A percentile compares a stretch with the other conserved stretches of the same genome.
These are phyloP conservation scores for Populus pruinosa DNA, from an alignment of 345 rosid genomes.

Conservation along the genomic window DNA sequence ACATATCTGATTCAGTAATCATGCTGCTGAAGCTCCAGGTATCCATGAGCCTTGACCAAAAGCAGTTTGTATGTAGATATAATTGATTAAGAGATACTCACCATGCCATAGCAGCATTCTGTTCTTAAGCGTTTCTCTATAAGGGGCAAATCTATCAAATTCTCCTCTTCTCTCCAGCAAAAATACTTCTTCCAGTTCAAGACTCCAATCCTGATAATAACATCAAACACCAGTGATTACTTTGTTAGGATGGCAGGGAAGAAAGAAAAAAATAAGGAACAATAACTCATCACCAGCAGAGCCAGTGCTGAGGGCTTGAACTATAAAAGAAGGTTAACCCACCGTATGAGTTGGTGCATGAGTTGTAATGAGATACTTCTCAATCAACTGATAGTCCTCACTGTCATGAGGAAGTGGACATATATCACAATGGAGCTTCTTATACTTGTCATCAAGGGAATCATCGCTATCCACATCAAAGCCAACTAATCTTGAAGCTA, in stretches of 20 bases:
- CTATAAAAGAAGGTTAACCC: constrained; percentile 17
- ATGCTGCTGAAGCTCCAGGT: background rate
- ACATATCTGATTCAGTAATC: background rate
- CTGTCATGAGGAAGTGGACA: constrained; percentile 79
- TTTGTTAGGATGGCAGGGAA: background rate
- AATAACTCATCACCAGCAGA: background rate
- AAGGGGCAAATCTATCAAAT: constrained; percentile 72
- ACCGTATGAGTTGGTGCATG: constrained; percentile 96
- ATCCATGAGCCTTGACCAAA: background rate
- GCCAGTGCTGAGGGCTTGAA: background rate
- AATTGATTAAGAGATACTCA: constrained; percentile 20
- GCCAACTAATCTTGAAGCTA: constrained; percentile 95
- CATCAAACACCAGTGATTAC: constrained; percentile 5
- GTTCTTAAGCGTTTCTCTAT: constrained; percentile 62
- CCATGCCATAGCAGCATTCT: constrained; percentile 97
- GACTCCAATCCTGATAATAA: constrained; percentile 70
- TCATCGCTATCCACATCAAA: constrained; percentile 76
- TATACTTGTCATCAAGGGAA: constrained; percentile 79
- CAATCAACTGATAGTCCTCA: constrained; percentile 65
- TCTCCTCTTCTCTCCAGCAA: constrained; percentile 90
- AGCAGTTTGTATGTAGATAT: background rate
- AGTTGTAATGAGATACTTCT: constrained; percentile 74
- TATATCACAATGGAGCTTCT: constrained; percentile 63
- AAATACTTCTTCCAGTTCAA: constrained; percentile 89
- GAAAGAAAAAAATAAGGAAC: background rate